Evolutionary conservation across 768 basidiomycete species (phyloP), one percentile per base, ranked within the genome.

Genomic region (Tylopilus felleus): DNA sequence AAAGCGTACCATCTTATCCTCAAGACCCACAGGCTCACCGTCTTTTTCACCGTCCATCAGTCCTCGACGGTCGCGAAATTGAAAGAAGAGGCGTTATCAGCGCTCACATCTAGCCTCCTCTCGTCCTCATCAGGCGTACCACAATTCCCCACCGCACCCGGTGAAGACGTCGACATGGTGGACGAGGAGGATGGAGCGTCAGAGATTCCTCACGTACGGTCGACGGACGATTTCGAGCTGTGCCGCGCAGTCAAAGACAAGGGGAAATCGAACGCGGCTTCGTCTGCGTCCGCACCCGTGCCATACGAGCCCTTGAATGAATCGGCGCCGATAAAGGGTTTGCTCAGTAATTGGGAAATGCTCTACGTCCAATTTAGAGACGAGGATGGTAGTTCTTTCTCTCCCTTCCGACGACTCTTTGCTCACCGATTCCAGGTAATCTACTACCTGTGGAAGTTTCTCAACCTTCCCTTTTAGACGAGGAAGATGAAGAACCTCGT

Each of bases 1-100:
- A 88, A 84, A 71, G 74, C 80, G 46, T 84, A 84, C 70, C 83
- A 87, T 50, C 63, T 90, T 17, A 75, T 82, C n/a, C 68, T 90
- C 59, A 88, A 86, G 63, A 85, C 87, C 0, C 86, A 90, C 73
- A 87, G 82, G 58, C 71, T 86, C 48, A 84, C 84, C 7, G 72
- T 89, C 59, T 77, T 86, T 61, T 71, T 85, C 57, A 80, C 83
- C 8, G 75, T 78, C 10, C 69, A 76, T 39, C 83, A 81, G 8
- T 77, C 75, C 31, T 77, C 77, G 9, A 80, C 80, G 6, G 73
- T 91, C 63, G 74, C 70, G 13, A 71, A 73, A n/a, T 60, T 90
- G 39, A 90, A 90, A 64, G 69, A 74, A 35, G 84, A 89, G 49
- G 81, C 80, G 1, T 66, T 89, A 1, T 78, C 79, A 0, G 88